A percentile compares a stretch with the other conserved stretches of the same genome.
phyloP scores from a whole-genome alignment of 2,329 filamentous ascomycete genomes.

The Xylaria sp. region DNA sequence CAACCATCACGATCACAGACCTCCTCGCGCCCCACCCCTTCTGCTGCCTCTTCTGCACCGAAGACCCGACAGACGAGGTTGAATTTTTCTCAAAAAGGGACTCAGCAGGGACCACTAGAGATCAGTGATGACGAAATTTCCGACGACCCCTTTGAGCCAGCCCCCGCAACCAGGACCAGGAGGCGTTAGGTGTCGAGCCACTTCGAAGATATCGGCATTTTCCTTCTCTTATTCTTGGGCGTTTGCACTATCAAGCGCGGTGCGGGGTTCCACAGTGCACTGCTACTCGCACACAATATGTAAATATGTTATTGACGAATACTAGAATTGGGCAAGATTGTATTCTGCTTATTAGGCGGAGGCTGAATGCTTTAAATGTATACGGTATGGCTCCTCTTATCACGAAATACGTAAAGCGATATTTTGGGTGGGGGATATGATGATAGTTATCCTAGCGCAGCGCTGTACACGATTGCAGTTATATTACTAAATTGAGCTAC shows the following conservation, averaged over 20 bases:
- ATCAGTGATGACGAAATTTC: slow-evolving; percentile 71
- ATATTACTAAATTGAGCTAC: too few species aligned
- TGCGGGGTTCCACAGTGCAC: neutral
- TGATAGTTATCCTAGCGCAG: too few species aligned
- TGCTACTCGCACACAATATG: too few species aligned
- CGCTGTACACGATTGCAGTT: too few species aligned
- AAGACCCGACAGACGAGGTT: slow-evolving; percentile 54
- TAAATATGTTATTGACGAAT: too few species aligned
- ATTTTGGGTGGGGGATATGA: too few species aligned
- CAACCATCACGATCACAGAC: slow-evolving; percentile 35
- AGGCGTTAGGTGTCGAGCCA: slow-evolving; percentile 20
- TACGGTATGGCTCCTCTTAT: too few species aligned
- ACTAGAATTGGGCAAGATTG: too few species aligned
- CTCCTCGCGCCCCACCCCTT: slow-evolving; percentile 43
- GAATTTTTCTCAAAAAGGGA: slow-evolving; percentile 54
- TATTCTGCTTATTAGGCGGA: too few species aligned
- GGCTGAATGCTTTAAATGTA: too few species aligned
- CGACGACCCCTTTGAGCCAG: slow-evolving; percentile 64
- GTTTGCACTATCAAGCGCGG: neutral
- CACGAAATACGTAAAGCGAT: too few species aligned
- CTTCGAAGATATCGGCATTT: neutral
- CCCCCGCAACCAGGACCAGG: slow-evolving; percentile 44
- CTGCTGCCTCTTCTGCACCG: slow-evolving; percentile 33
- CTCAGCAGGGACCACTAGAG: slow-evolving; percentile 55
- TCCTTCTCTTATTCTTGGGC: neutral